These are phyloP conservation scores for Oldenlandia corymbosa DNA, from an alignment of 257 asterid species.

Conservation along the genomic window DNA sequence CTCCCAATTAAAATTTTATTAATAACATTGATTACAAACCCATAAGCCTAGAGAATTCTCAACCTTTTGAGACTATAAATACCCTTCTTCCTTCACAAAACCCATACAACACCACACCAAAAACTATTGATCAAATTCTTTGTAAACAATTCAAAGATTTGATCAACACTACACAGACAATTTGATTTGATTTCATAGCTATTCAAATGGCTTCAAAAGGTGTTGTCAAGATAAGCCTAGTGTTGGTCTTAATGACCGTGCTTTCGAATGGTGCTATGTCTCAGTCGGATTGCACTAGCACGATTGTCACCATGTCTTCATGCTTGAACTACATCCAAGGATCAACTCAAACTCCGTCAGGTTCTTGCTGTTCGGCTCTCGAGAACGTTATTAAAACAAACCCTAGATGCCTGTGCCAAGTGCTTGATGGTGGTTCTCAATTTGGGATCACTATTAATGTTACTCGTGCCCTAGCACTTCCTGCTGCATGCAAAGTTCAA, in stretches of 20 bases:
- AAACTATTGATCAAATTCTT: not conserved
- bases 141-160: not conserved
- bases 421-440: slow-evolving; percentile 44
- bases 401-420: slow-evolving; percentile 56
- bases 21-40: no score
- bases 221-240: not conserved
- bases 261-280: slow-evolving; percentile 26
- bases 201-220: slow-evolving; percentile 41
- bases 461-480: slow-evolving; percentile 54
- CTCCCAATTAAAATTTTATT: no score
- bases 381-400: slow-evolving; percentile 52
- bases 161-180: not conserved
- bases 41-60: no score
- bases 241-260: slow-evolving; percentile 13
- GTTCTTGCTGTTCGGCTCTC: slow-evolving; percentile 53
- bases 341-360: slow-evolving; percentile 35
- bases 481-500: slow-evolving; percentile 41
- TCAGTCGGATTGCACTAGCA: slow-evolving; percentile 51
- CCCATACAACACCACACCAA: not conserved
- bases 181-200: no score
- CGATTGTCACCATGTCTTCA: slow-evolving; percentile 51
- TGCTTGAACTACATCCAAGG: slow-evolving; percentile 68
- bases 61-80: no score
- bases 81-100: slow-evolving; percentile 2
- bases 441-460: slow-evolving; percentile 47